These are phyloP conservation scores for Kodamaea suecica DNA, from an alignment of 1,139 yeast genomes.

Conservation along the genomic window DNA sequence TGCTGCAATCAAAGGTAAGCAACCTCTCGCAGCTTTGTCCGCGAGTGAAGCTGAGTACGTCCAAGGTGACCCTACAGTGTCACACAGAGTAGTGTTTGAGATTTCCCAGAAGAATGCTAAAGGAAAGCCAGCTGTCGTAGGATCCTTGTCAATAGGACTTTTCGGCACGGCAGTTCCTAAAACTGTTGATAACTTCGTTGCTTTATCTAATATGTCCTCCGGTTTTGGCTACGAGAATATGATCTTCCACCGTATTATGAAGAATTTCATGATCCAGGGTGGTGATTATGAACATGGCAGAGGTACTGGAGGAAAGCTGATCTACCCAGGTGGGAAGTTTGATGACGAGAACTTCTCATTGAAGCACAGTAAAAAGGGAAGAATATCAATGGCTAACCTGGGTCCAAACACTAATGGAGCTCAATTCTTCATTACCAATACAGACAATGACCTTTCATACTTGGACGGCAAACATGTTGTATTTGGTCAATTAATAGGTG, in stretches of 20 bases:
- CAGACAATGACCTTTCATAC: slow-evolving; percentile 16
- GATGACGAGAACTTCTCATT: slow-evolving; percentile 38
- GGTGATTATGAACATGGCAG: slow-evolving; percentile 31
- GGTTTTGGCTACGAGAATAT: slow-evolving; percentile 36
- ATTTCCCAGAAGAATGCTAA: slow-evolving; percentile 9
- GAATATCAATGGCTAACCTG: slow-evolving; percentile 43
- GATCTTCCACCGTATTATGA: slow-evolving; percentile 37
- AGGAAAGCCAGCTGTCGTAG: slow-evolving; percentile 9
- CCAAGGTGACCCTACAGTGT: slow-evolving; percentile 16
- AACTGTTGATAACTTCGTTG: slow-evolving; percentile 39
- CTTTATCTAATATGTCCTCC: slow-evolving; percentile 28
- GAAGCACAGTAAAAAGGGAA: slow-evolving; percentile 35
- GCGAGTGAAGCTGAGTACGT: no score
- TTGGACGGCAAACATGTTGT: slow-evolving; percentile 58
- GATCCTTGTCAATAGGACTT: slow-evolving; percentile 20
- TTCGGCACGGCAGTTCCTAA: slow-evolving; percentile 31
- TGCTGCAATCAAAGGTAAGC: no score
- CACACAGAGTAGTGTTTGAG: slow-evolving; percentile 15
- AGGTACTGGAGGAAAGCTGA: slow-evolving; percentile 33
- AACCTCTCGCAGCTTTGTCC: no score
- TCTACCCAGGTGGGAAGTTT: slow-evolving; percentile 26
- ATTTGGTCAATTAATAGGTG: slow-evolving; percentile 51
- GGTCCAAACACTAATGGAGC: slow-evolving; percentile 44
- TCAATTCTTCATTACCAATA: slow-evolving; percentile 40
- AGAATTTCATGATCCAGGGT: slow-evolving; percentile 40